Evolutionary conservation across 1,139 yeast genomes (phyloP), one percentile per base, ranked within the genome.

Genomic region (Candida neerlandica): DNA sequence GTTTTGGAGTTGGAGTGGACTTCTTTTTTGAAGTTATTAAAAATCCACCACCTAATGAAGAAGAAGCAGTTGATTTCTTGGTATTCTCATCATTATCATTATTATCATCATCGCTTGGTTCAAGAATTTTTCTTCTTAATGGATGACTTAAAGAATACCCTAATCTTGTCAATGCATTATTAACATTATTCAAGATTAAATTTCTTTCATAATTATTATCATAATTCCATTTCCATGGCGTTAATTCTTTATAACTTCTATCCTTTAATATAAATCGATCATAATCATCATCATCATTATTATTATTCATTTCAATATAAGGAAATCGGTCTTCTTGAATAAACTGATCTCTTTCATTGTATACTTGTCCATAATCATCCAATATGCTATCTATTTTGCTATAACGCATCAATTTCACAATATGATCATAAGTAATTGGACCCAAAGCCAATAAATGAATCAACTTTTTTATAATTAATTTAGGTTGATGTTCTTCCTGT

Each of bases 91-190:
- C 38, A 12, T 40, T 19, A 21, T 49, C 49, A 16, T 23, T 23
- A 10, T 43, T 46, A 38, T 37, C 40, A 12, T 38, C 34, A 27
- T 49, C 50, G 19, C 33, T 23, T 21, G 43, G 35, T 27, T 53
- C 55, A 44, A 63, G 62, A 45, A 75, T 66, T 51, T 70, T 72
- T 50, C 62, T 68, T 40, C 81, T 60, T 47, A 75, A 62, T 5
- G 81, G 80, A 57, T 76, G 80, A 12, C 79, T 73, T 41, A 70
- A 76, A 58, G 72, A 72, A 51, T 64, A 76, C 29, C 80, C 81
- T 42, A 73, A 59, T 44, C 81, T 58, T 19, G 77, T 74, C 53
- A 76, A 66, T 10, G 78, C 78, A 50, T 67, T 64, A 54, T 73
- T 65, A 44, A 69, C 63, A 54, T 74, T 75, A 35, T 65, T 61